A percentile compares a stretch with the other conserved stretches of the same genome.
Conservation (phyloP, 2,329 filamentous ascomycete species). For the Curvularia eragrostidis region DNA sequence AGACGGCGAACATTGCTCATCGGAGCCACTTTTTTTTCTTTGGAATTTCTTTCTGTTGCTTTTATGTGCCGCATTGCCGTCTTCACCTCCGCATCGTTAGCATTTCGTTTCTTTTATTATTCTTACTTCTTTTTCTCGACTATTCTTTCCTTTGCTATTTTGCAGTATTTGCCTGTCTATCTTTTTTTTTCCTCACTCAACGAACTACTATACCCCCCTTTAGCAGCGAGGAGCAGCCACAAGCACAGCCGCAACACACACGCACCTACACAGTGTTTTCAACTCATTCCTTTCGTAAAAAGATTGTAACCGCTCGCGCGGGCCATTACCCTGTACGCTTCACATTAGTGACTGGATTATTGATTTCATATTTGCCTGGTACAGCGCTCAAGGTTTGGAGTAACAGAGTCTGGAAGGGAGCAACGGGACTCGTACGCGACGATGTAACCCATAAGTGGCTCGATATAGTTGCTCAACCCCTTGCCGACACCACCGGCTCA, state of each 20-base stretch:
- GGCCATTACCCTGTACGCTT: slow-evolving; percentile 43
- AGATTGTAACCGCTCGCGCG: slow-evolving; percentile 53
- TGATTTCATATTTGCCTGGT: slow-evolving; percentile 11
- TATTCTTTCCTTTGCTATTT: slow-evolving; percentile 9
- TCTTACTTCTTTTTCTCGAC: slow-evolving; percentile 29
- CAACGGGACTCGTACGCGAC: slow-evolving; percentile 24
- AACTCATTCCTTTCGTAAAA: slow-evolving; percentile 35
- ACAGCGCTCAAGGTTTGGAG: slow-evolving; percentile 13
- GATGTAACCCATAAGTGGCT: slow-evolving; percentile 28
- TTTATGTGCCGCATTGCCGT: slow-evolving; percentile 21
- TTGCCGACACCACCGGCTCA: slow-evolving; percentile 18
- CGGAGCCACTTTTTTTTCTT: slow-evolving; percentile 16
- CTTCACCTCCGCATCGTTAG: slow-evolving; percentile 42
- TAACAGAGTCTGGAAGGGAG: slow-evolving; percentile 22
- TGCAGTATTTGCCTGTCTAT: slow-evolving; percentile 7
- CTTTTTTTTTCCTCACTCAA: slow-evolving; percentile 25
- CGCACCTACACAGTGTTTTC: slow-evolving; percentile 10
- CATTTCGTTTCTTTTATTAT: slow-evolving; percentile 32
- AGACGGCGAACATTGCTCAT: slow-evolving; percentile 21
- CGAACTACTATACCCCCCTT: slow-evolving; percentile 45
- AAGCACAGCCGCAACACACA: slow-evolving; percentile 12
- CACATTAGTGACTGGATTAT: slow-evolving; percentile 16
- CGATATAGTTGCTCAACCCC: slow-evolving; percentile 23
- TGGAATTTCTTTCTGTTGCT: slow-evolving; percentile 25
- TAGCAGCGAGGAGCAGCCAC: slow-evolving; percentile 19